Percentiles rank a stretch among this genome's conserved stretches.
Conservation (phyloP, 129 eudicot species). For the Heracleum sosnowskyi region DNA sequence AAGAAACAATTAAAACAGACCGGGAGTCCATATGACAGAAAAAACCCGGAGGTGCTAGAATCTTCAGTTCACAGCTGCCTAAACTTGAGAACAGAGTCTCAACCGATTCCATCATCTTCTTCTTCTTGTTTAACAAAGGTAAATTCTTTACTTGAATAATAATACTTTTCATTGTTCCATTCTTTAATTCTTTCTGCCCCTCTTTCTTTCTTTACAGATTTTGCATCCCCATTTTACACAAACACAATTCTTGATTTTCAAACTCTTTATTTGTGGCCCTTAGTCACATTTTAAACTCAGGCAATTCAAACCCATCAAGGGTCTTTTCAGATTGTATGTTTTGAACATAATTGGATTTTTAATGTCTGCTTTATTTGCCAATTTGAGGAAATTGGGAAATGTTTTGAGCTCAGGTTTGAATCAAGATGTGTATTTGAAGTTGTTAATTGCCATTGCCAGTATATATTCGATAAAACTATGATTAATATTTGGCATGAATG, state of each 20-base stretch:
- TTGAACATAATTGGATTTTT: not conserved
- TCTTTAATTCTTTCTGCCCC: not conserved
- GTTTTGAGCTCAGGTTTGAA: not conserved
- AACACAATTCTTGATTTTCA: not conserved
- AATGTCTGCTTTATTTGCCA: not conserved
- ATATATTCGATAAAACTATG: not conserved
- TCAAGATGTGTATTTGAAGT: not conserved
- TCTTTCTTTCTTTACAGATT: not conserved
- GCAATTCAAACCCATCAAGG: not conserved
- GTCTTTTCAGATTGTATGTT: no score
- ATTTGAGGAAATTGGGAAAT: not conserved
- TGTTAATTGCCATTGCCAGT: not conserved
- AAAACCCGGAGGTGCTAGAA: not conserved
- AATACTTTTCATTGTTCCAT: no score
- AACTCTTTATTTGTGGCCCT: not conserved
- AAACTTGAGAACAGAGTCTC: not conserved
- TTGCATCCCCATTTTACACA: not conserved
- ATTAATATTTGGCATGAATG: not conserved
- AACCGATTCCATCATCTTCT: not conserved
- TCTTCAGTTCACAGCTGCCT: not conserved
- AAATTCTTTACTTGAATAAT: constrained; percentile 1
- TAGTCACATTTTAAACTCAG: not conserved
- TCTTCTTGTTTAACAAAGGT: not conserved
- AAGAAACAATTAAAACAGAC: no score
- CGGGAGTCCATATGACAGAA: no score